phyloP scores from a whole-genome alignment of 2,329 filamentous ascomycete genomes.

The Pseudocercospora fijiensis region DNA sequence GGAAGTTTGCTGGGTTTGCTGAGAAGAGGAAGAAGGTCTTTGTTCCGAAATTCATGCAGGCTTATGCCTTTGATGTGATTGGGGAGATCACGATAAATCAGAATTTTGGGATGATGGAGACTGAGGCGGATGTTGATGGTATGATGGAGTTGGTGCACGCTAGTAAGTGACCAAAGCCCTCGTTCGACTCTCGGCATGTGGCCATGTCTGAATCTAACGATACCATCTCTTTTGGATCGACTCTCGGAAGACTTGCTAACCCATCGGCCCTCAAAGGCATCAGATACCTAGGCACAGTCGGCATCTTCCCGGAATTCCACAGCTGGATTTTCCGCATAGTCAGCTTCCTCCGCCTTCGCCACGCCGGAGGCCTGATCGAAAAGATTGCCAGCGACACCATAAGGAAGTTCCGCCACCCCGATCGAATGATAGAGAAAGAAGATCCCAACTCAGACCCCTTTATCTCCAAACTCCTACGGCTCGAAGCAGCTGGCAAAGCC shows the following conservation, averaged over 20 bases:
- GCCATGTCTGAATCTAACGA: no score
- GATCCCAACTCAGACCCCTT: conserved; percentile 29
- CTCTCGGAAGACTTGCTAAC: not conserved
- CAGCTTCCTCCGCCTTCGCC: conserved; percentile 37
- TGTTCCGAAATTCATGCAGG: conserved; percentile 43
- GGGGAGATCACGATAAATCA: conserved; percentile 44
- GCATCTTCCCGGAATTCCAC: conserved; percentile 42
- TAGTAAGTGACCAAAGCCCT: not conserved
- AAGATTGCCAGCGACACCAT: conserved; percentile 35
- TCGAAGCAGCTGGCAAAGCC: conserved; percentile 39
- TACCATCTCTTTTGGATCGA: no score
- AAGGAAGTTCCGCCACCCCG: conserved; percentile 38
- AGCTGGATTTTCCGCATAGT: conserved; percentile 40
- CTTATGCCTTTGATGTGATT: conserved; percentile 47
- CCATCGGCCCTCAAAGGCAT: conserved; percentile 22
- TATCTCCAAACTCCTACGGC: conserved; percentile 39
- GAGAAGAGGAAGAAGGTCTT: not conserved
- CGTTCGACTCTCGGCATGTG: no score
- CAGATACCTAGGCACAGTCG: conserved; percentile 40
- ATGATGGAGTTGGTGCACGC: conserved; percentile 36
- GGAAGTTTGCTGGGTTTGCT: not conserved
- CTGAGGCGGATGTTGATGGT: conserved; percentile 32
- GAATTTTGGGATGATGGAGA: conserved; percentile 42
- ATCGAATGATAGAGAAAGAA: conserved; percentile 37
- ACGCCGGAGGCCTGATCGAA: not conserved